Evolutionary conservation across 495 filamentous ascomycete species (phyloP).

Genomic region (Penicillium samsonianum): DNA sequence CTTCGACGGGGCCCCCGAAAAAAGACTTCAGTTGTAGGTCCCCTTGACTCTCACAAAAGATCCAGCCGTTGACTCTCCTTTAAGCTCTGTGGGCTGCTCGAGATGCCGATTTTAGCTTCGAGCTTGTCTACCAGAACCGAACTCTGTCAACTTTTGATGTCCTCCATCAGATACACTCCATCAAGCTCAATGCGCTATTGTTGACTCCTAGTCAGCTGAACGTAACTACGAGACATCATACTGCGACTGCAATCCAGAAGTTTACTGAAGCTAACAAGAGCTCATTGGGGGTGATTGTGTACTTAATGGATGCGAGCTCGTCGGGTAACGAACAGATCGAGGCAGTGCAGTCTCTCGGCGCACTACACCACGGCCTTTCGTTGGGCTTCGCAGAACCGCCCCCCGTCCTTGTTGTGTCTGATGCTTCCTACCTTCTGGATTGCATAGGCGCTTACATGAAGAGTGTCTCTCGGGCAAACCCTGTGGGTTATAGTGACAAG

Average conservation of each 20-base stretch:
- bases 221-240: background rate
- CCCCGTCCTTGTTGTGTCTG: constrained; percentile 1
- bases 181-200: background rate
- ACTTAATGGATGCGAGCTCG: background rate
- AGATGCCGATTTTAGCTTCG: background rate
- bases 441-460: constrained; percentile 6
- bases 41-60: background rate
- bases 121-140: background rate
- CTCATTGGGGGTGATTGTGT: background rate
- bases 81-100: background rate
- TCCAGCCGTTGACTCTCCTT: background rate
- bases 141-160: background rate
- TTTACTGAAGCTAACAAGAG: background rate
- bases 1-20: background rate
- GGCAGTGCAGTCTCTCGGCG: constrained; percentile 2
- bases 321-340: background rate
- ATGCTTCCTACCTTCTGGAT: constrained; percentile 2
- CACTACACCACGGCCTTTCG: constrained; percentile 2
- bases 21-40: background rate
- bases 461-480: background rate
- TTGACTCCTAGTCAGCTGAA: background rate
- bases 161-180: background rate
- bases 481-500: background rate
- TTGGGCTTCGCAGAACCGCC: background rate
- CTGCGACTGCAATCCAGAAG: background rate